phyloP scores from a whole-genome alignment of 345 rosid genomes.

The Rhodamnia rubescens region DNA sequence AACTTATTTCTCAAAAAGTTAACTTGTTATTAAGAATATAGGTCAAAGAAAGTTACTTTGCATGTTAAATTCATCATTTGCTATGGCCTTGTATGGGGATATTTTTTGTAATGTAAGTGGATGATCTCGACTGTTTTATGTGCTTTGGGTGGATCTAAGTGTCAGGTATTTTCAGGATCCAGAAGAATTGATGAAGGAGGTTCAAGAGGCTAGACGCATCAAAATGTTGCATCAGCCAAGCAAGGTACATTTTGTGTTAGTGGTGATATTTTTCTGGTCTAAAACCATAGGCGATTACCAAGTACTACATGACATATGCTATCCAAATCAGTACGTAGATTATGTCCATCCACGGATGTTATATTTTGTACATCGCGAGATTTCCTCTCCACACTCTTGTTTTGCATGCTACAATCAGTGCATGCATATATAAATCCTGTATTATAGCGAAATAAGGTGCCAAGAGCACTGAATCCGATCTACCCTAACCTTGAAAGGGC shows the following conservation, averaged over 20 bases:
- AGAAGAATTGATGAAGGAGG: slow-evolving; percentile 91
- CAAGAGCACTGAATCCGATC: not conserved
- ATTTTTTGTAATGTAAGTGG: not conserved
- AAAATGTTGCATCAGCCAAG: slow-evolving; percentile 99
- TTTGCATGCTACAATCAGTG: not conserved
- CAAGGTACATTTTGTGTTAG: slow-evolving; percentile 47
- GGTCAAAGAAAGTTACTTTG: not conserved
- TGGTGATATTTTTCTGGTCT: slow-evolving; percentile 2
- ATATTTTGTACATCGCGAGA: not conserved
- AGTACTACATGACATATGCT: not conserved
- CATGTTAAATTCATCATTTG: not conserved
- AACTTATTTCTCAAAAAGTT: not conserved
- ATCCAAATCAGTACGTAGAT: not conserved
- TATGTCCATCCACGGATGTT: not conserved
- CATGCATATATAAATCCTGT: not conserved
- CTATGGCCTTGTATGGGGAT: not conserved
- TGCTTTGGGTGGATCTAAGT: not conserved
- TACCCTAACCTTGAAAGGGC: not conserved
- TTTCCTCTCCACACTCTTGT: not conserved
- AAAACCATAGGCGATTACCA: not conserved
- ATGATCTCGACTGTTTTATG: not conserved
- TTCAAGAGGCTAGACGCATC: slow-evolving; percentile 98
- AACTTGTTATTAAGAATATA: not conserved
- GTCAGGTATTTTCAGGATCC: slow-evolving; percentile 42
- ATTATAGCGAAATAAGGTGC: not conserved